Conservation (phyloP, 257 asterid species). For the Verbena officinalis region DNA sequence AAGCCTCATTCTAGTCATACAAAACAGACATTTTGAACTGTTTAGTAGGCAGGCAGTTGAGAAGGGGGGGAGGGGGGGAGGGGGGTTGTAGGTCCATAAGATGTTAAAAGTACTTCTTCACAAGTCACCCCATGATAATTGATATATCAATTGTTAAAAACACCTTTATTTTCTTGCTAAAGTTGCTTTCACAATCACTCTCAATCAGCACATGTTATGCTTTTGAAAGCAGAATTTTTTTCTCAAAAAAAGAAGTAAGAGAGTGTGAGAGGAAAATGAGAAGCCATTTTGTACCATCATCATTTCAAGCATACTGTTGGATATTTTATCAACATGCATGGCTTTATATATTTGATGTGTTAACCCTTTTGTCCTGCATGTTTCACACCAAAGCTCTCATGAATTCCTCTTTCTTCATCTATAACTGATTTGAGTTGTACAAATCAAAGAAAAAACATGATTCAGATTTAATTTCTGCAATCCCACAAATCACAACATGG, state of each 20-base stretch:
- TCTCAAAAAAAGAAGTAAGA: constrained; percentile 24
- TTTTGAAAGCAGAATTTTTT: constrained; percentile 34
- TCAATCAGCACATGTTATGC: constrained; percentile 63
- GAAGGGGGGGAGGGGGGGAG: constrained; percentile 17
- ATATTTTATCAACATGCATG: constrained; percentile 40
- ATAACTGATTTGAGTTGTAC: too few species aligned
- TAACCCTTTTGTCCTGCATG: constrained; percentile 35
- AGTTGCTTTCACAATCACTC: constrained; percentile 58
- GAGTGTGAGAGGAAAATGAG: background rate
- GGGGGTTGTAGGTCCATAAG: constrained; percentile 20
- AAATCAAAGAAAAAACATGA: too few species aligned
- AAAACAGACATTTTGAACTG: constrained; percentile 43
- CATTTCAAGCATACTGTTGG: constrained; percentile 34
- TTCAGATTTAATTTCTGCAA: constrained; percentile 10
- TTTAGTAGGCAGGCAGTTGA: constrained; percentile 42
- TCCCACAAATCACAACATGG: constrained; percentile 44
- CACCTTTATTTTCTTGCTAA: constrained; percentile 19
- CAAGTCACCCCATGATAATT: constrained; percentile 45
- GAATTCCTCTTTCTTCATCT: too few species aligned
- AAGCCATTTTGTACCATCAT: constrained; percentile 42
- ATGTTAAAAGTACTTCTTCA: constrained; percentile 30
- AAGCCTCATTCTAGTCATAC: constrained; percentile 14
- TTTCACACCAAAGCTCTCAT: background rate
- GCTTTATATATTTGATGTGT: constrained; percentile 35
- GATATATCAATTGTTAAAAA: constrained; percentile 41